Base-by-base conservation (phyloP, 73 alveolate species). In the Durusdinium trenchii region DNA sequence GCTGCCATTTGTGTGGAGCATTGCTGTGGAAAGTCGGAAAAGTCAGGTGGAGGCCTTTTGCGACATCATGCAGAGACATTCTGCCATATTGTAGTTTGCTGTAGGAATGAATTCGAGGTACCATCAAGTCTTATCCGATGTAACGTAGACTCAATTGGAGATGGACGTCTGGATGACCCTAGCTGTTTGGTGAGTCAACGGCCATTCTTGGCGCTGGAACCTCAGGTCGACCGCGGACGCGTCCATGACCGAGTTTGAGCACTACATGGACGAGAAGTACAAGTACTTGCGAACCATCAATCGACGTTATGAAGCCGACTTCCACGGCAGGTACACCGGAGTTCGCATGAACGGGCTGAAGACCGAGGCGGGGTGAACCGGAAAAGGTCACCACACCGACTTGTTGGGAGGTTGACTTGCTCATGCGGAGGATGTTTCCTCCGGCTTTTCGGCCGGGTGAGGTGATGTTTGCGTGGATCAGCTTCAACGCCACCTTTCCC, bases 401-500 rank as follows among this genome's bases (percentile, higher is more conserved):
- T n/a, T n/a, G n/a, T n/a, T n/a, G n/a, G n/a, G n/a, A n/a, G n/a
- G n/a, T n/a, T n/a, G n/a, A n/a, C n/a, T n/a, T n/a, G n/a, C n/a
- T n/a, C n/a, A n/a, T n/a, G n/a, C n/a, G n/a, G n/a, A n/a, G n/a
- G n/a, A n/a, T n/a, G n/a, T n/a, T n/a, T n/a, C n/a, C n/a, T n/a
- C n/a, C n/a, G 35, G 51, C 85, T 28, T 28, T 2, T 45, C 20
- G 42, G 60, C 62, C 12, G 35, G n/a, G 14, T 12, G 71, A 81
- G 91, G 71, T 81, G 71, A 81, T 81, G 91, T 81, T 81, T 30
- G 75, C 90, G 36, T 67, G 87, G 87, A 47, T 69, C 60, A 69
- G 98, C 76, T 91, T 62, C 98, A 91, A 91, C 38, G 98, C 98
- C n/a, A 91, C 98, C n/a, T 91, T 91, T 78, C 98, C 98, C 0